Evolutionary conservation across 2,329 filamentous ascomycete genomes (phyloP).

Genomic region (Phoma sp.): DNA sequence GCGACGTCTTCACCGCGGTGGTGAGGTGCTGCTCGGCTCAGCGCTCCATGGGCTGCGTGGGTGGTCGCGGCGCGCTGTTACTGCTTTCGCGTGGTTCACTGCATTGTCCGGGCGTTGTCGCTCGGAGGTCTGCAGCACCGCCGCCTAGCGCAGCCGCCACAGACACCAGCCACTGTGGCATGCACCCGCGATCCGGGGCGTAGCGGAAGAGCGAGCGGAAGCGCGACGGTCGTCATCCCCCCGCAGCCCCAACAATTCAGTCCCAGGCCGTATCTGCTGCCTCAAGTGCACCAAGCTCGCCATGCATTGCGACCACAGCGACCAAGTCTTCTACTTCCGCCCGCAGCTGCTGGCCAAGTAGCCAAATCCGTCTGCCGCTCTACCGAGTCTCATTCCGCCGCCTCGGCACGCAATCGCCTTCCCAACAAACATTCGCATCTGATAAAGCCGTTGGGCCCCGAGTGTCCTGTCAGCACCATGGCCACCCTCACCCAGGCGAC

Average conservation of each 20-base stretch:
- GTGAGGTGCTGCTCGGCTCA: neutral
- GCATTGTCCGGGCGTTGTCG: neutral
- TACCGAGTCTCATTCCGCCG: constrained; percentile 9
- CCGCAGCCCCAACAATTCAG: constrained; percentile 15
- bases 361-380: neutral
- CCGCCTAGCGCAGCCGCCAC: neutral
- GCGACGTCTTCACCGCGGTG: constrained; percentile 1
- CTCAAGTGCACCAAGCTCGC: constrained; percentile 16
- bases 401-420: constrained; percentile 10
- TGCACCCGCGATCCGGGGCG: neutral
- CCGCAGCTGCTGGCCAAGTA: constrained; percentile 14
- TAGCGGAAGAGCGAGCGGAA: neutral
- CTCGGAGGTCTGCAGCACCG: constrained; percentile 8
- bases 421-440: constrained; percentile 4
- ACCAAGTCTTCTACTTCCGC: neutral
- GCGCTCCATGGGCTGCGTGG: constrained; percentile 4
- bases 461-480: constrained; percentile 31
- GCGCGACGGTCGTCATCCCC: constrained; percentile 8
- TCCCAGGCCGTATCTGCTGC: neutral
- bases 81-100: neutral
- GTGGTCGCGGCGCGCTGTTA: neutral
- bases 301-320: constrained; percentile 5
- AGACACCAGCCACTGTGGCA: neutral
- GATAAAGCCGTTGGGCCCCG: neutral
- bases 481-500: constrained; percentile 36